Percentiles rank a stretch among this genome's conserved stretches.
These are phyloP conservation scores for Saccharomycopsis microspora DNA, from an alignment of 805 yeast genomes.

Conservation along the genomic window DNA sequence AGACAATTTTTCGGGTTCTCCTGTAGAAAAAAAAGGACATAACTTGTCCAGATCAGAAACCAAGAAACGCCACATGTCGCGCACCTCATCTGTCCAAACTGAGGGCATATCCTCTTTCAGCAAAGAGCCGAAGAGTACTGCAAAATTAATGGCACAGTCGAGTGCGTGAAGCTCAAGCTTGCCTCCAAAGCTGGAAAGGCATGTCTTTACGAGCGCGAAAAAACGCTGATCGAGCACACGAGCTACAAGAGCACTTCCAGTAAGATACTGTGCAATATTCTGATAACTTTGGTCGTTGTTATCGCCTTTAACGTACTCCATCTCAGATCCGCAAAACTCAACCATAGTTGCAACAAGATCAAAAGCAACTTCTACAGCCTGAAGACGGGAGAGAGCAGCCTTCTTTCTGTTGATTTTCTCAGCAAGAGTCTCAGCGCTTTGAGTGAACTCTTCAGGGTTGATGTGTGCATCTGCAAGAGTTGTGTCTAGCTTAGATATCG, in stretches of 20 bases:
- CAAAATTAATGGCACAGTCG: slow-evolving; percentile 14
- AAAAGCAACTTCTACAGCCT: slow-evolving; percentile 56
- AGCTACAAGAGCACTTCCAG: background rate
- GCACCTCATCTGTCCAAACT: slow-evolving; percentile 3
- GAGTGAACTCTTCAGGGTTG: slow-evolving; percentile 1
- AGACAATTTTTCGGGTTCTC: background rate
- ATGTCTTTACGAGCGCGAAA: background rate
- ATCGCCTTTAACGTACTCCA: background rate
- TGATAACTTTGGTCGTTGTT: background rate
- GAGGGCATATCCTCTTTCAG: slow-evolving; percentile 1
- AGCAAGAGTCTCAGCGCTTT: too few relatives aligned
- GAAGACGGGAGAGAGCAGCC: slow-evolving; percentile 40
- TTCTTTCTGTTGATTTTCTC: slow-evolving; percentile 24
- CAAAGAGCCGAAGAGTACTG: slow-evolving; percentile 7
- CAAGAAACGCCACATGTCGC: slow-evolving; percentile 3
- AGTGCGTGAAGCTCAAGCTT: slow-evolving; percentile 12
- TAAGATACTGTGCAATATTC: slow-evolving; percentile 1
- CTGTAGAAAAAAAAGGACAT: background rate
- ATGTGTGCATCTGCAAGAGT: slow-evolving; percentile 23
- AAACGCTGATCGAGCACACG: background rate
- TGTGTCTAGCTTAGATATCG: background rate
- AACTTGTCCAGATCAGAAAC: background rate
- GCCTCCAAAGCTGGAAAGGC: slow-evolving; percentile 2
- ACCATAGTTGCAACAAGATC: slow-evolving; percentile 70
- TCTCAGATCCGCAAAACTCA: slow-evolving; percentile 29